Conservation (phyloP, 2,329 filamentous ascomycete genomes). For the Fusarium sp. region DNA sequence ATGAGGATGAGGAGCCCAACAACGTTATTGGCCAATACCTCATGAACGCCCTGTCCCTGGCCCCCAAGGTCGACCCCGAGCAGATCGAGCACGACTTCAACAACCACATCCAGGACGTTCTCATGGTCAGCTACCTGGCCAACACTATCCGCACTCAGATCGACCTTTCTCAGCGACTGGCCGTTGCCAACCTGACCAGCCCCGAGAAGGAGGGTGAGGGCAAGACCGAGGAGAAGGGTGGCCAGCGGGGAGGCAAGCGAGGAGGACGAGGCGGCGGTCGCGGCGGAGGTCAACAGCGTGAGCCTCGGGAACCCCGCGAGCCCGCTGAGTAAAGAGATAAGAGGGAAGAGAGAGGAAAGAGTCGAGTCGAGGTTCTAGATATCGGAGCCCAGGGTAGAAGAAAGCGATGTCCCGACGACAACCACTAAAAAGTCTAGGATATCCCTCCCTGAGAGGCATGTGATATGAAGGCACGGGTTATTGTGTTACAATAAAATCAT, state of each 20-base stretch:
- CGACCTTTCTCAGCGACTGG: constrained; percentile 94
- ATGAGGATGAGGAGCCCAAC: constrained; percentile 91
- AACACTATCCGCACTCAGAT: constrained; percentile 99
- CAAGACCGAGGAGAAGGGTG: constrained; percentile 59
- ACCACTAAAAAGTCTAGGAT: constrained; percentile 37
- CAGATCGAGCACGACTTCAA: constrained; percentile 99
- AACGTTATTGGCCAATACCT: constrained; percentile 95
- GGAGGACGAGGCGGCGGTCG: constrained; percentile 64
- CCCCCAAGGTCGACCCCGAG: constrained; percentile 91
- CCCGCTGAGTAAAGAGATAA: constrained; percentile 43
- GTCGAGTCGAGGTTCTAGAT: constrained; percentile 25
- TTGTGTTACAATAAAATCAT: constrained; percentile 51
- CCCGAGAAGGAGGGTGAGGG: constrained; percentile 63
- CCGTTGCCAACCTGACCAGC: constrained; percentile 75
- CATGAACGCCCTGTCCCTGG: constrained; percentile 91
- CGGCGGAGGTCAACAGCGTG: constrained; percentile 62
- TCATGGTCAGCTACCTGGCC: constrained; percentile 97
- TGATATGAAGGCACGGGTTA: constrained; percentile 47
- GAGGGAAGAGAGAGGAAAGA: constrained; percentile 21
- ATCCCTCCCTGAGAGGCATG: constrained; percentile 42
- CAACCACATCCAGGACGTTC: constrained; percentile 98
- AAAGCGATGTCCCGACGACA: constrained; percentile 37
- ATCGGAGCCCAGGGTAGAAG: constrained; percentile 36
- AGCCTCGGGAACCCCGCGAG: constrained; percentile 61
- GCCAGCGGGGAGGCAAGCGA: constrained; percentile 62